Evolutionary conservation across 2,329 filamentous ascomycete species (phyloP).

Genomic region (Talaromyces rugulosus): DNA sequence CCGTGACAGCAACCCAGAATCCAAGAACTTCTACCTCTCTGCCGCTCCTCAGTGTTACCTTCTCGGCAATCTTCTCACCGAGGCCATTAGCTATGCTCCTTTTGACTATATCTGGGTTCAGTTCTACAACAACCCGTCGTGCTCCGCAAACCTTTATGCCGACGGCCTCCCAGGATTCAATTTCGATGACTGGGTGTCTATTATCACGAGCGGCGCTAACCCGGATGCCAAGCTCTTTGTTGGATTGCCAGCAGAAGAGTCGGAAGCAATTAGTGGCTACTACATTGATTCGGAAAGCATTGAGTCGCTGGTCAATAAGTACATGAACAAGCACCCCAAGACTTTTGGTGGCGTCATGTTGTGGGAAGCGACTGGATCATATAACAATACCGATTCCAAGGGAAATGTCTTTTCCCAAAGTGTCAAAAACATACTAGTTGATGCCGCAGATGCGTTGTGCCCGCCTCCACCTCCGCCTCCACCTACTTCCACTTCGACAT

Average conservation of each 20-base stretch:
- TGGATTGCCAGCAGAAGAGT: conserved; percentile 42
- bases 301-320: conserved; percentile 39
- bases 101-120: conserved; percentile 56
- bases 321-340: conserved; percentile 25
- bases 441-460: conserved; percentile 16
- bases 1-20: conserved; percentile 17
- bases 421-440: conserved; percentile 15
- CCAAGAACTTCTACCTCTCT: conserved; percentile 45
- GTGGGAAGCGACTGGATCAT: conserved; percentile 46
- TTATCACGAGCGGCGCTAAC: conserved; percentile 33
- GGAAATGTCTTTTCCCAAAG: conserved; percentile 15
- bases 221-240: conserved; percentile 51
- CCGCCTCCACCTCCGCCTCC: conserved; percentile 8
- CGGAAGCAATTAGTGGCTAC: conserved; percentile 20
- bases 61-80: conserved; percentile 45
- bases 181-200: conserved; percentile 43
- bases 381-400: conserved; percentile 14
- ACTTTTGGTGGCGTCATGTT: conserved; percentile 58
- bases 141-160: conserved; percentile 25
- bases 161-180: conserved; percentile 21
- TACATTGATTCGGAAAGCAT: conserved; percentile 47
- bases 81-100: conserved; percentile 39
- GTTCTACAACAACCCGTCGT: conserved; percentile 53
- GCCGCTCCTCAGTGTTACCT: conserved; percentile 49
- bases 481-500: not conserved